A percentile compares a stretch with the other conserved stretches of the same genome.
Conservation (phyloP, 2,329 filamentous ascomycete species). For the Aspergillus melleus region DNA sequence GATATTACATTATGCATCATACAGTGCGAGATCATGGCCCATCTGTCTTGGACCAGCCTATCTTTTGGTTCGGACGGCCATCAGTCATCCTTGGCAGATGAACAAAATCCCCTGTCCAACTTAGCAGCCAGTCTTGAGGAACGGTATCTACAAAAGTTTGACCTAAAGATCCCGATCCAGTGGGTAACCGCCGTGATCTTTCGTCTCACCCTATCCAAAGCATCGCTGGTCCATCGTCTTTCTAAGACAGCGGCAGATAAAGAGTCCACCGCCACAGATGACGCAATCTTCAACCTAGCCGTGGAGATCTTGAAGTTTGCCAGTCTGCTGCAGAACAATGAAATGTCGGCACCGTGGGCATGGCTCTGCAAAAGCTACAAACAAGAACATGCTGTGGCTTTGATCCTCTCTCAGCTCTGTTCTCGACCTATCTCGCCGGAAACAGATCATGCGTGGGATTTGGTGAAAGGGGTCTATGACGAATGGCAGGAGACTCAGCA, state of each 20-base stretch:
- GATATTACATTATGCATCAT: not conserved
- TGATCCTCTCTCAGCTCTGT: not conserved
- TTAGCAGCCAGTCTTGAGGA: not conserved
- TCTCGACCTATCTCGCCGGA: not conserved
- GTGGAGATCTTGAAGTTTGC: not conserved
- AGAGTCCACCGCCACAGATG: not conserved
- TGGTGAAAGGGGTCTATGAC: not conserved
- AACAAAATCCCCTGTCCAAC: not conserved
- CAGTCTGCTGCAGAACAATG: not conserved
- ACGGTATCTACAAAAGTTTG: not conserved
- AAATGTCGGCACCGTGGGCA: not conserved
- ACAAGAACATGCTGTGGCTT: not conserved
- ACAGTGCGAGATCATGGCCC: not conserved
- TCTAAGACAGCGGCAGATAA: not conserved
- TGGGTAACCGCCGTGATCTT: not conserved
- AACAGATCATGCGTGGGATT: not conserved
- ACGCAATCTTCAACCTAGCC: not conserved
- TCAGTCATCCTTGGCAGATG: not conserved
- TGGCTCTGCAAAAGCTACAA: not conserved
- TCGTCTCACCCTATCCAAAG: not conserved
- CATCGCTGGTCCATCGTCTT: not conserved
- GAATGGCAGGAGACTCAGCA: not conserved
- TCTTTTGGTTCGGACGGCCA: not conserved
- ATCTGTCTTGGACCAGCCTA: not conserved
- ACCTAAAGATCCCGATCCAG: not conserved